These are phyloP conservation scores for Picea glauca DNA, from an alignment of 75 land plant genomes.

Conservation along the genomic window DNA sequence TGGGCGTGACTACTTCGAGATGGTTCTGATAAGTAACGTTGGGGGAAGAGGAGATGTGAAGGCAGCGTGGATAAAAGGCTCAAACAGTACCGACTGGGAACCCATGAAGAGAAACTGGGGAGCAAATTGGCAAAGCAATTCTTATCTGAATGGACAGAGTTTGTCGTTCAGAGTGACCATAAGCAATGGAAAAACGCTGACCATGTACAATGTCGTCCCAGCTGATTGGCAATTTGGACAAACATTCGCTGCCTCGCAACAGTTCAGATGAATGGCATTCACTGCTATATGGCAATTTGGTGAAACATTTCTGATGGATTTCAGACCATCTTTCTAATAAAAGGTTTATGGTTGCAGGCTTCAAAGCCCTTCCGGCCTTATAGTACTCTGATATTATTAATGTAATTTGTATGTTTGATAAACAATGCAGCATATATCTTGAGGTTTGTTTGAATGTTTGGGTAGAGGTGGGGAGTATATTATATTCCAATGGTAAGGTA, in stretches of 20 bases:
- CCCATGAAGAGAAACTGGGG: slow-evolving; percentile 32
- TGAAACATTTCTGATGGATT: no score
- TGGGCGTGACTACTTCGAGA: slow-evolving; percentile 31
- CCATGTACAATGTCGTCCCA: slow-evolving; percentile 21
- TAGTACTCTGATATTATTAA: no score
- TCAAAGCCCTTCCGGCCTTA: no score
- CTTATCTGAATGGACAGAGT: slow-evolving; percentile 22
- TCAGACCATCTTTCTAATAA: no score
- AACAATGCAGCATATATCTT: no score
- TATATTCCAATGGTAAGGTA: no score
- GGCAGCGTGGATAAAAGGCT: slow-evolving; percentile 24
- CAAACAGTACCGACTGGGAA: slow-evolving; percentile 19
- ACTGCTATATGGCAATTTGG: not conserved
- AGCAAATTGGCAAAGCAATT: slow-evolving; percentile 21
- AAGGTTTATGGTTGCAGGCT: no score
- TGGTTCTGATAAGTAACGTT: slow-evolving; percentile 45
- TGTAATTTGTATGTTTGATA: no score
- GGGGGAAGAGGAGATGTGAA: slow-evolving; percentile 34
- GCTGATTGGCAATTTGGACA: slow-evolving; percentile 33
- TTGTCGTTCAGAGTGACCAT: slow-evolving; percentile 30
- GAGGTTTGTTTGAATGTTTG: no score
- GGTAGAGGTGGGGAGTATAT: no score
- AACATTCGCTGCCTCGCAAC: slow-evolving; percentile 12
- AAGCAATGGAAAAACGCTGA: slow-evolving; percentile 17
- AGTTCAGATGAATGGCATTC: not conserved